A percentile compares a stretch with the other conserved stretches of the same genome.
Conservation (phyloP, 2,329 filamentous ascomycete species). For the Claviceps pazoutovae region DNA sequence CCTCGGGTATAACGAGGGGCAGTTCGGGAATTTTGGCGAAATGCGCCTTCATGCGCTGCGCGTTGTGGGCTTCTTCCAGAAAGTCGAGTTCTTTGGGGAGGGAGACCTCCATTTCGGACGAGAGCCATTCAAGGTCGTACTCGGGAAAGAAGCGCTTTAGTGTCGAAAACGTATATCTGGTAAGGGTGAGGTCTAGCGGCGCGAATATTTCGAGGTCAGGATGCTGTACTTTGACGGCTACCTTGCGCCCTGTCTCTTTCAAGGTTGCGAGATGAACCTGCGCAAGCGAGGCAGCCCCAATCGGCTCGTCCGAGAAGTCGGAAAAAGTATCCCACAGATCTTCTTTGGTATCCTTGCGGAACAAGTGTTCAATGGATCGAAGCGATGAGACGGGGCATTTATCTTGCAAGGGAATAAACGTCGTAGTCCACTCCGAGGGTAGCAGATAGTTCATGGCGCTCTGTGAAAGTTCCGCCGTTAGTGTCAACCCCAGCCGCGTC, state of each 20-base stretch:
- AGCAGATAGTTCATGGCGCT: conserved; percentile 93
- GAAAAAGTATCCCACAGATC: conserved; percentile 73
- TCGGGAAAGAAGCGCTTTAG: conserved; percentile 91
- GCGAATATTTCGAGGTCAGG: conserved; percentile 82
- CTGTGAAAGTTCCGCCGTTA: conserved; percentile 20
- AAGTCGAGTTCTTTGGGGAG: conserved; percentile 90
- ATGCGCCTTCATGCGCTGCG: conserved; percentile 62
- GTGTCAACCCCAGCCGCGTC: not conserved
- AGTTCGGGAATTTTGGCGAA: conserved; percentile 60
- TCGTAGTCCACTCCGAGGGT: conserved; percentile 83
- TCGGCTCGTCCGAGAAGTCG: conserved; percentile 65
- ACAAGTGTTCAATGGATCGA: conserved; percentile 78
- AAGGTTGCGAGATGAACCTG: conserved; percentile 85
- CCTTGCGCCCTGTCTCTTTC: conserved; percentile 67
- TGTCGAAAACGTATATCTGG: conserved; percentile 75
- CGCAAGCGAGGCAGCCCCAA: conserved; percentile 85
- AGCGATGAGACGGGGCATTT: conserved; percentile 86
- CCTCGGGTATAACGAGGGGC: conserved; percentile 79
- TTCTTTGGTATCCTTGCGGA: conserved; percentile 65
- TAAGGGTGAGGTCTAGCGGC: conserved; percentile 73
- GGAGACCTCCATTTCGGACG: conserved; percentile 81
- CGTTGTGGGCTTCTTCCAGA: conserved; percentile 70
- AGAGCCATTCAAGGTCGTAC: conserved; percentile 94
- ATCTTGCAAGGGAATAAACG: conserved; percentile 92
- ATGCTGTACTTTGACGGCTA: conserved; percentile 96